Evolutionary conservation across 1,284 basidiomycete genomes (phyloP).

Genomic region (Pseudozyma pruni): DNA sequence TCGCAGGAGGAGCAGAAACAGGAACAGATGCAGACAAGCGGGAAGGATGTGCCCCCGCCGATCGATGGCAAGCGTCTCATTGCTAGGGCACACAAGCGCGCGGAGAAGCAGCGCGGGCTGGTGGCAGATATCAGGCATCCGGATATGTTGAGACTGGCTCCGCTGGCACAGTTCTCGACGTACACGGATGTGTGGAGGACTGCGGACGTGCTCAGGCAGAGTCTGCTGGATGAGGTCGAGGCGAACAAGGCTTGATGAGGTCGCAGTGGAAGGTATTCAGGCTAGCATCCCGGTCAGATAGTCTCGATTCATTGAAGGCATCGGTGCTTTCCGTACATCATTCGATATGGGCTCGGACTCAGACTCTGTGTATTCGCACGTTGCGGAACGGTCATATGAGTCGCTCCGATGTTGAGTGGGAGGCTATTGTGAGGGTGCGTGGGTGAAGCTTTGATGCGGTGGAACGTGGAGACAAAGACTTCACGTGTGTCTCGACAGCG

Average conservation of each 20-base stretch:
- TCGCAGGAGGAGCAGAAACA: constrained; percentile 1
- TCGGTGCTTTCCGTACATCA: no score
- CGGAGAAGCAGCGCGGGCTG: constrained; percentile 54
- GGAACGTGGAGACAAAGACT: constrained; percentile 8
- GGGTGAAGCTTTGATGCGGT: no score
- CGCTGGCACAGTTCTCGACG: constrained; percentile 60
- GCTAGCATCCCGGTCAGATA: not conserved
- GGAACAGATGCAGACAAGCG: constrained; percentile 7
- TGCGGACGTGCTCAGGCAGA: constrained; percentile 49
- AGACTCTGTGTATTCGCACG: no score
- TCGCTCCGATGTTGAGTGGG: no score
- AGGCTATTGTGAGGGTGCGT: no score
- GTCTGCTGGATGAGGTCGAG: constrained; percentile 37
- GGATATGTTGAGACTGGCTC: constrained; percentile 63
- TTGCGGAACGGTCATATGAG: no score
- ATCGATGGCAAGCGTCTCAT: constrained; percentile 47
- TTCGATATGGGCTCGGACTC: no score
- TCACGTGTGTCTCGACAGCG: not conserved
- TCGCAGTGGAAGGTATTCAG: no score
- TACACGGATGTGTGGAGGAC: constrained; percentile 61
- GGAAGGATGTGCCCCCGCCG: constrained; percentile 53
- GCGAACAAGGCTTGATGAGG: constrained; percentile 7
- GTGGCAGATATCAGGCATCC: constrained; percentile 61
- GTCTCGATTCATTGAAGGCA: no score
- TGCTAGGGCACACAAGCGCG: constrained; percentile 49